Conservation (phyloP, 257 asterid species). For the Rhazya stricta region DNA sequence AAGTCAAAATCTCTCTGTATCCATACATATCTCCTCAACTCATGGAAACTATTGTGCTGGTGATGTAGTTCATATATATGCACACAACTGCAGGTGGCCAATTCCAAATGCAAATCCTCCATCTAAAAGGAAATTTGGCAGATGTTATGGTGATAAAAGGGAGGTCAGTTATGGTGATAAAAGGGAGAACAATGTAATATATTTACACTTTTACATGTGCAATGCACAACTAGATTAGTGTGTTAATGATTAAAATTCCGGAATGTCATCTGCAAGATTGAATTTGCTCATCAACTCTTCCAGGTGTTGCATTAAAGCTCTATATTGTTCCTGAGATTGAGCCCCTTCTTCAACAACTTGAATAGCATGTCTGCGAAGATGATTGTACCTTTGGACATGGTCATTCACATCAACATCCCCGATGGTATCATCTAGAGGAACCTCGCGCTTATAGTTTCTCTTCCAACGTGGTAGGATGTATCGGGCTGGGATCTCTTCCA, state of each 20-base stretch:
- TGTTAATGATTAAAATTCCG: constrained; percentile 11
- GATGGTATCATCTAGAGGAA: constrained; percentile 11
- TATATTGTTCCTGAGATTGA: constrained; percentile 35
- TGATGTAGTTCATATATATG: too few species aligned
- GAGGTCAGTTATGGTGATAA: background rate
- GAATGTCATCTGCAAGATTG: constrained; percentile 21
- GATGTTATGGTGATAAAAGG: background rate
- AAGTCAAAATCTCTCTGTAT: background rate
- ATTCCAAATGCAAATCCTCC: background rate
- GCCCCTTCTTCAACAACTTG: constrained; percentile 49
- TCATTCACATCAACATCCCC: constrained; percentile 28
- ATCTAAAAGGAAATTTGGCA: too few species aligned
- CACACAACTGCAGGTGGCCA: background rate
- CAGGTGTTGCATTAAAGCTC: constrained; percentile 35
- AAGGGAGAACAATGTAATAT: background rate
- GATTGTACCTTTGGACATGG: constrained; percentile 29
- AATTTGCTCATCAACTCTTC: constrained; percentile 31
- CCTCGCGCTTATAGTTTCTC: constrained; percentile 35
- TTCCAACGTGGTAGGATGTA: constrained; percentile 50
- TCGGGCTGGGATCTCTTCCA: constrained; percentile 48
- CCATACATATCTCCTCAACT: background rate
- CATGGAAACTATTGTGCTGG: background rate
- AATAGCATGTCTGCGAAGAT: constrained; percentile 30
- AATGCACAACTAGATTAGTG: background rate
- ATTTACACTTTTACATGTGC: constrained; percentile 1